These are phyloP conservation scores for Penicillium sp. DNA, from an alignment of 2,329 filamentous ascomycete species.

Conservation along the genomic window DNA sequence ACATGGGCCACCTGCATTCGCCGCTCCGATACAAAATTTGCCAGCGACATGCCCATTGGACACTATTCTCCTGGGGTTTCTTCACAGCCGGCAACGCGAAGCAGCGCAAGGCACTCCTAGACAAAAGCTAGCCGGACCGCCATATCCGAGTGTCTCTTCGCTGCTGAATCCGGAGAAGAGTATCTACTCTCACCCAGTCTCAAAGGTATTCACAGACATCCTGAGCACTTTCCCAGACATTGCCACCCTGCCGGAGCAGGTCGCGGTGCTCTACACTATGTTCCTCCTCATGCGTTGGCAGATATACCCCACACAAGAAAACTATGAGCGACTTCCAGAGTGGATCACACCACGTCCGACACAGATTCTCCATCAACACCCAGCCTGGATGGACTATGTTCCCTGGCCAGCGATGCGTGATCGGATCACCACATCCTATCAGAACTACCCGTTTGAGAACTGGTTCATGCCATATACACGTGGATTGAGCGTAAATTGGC, in stretches of 20 bases:
- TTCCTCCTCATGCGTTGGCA: slow-evolving; percentile 85
- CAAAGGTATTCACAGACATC: slow-evolving; percentile 82
- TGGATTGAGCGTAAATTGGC: slow-evolving; percentile 78
- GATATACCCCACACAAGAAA: slow-evolving; percentile 73
- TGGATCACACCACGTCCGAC: slow-evolving; percentile 67
- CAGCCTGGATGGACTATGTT: slow-evolving; percentile 78
- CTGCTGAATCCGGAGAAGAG: slow-evolving; percentile 69
- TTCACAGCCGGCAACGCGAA: slow-evolving; percentile 65
- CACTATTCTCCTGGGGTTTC: slow-evolving; percentile 74
- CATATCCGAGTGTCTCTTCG: slow-evolving; percentile 76
- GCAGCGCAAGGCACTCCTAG: slow-evolving; percentile 64
- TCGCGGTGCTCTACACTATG: slow-evolving; percentile 81
- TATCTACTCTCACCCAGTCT: slow-evolving; percentile 69
- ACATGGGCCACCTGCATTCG: slow-evolving; percentile 33
- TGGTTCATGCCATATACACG: slow-evolving; percentile 82
- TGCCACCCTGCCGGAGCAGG: slow-evolving; percentile 72
- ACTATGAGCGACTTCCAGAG: slow-evolving; percentile 72
- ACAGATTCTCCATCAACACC: slow-evolving; percentile 68
- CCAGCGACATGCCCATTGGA: slow-evolving; percentile 75
- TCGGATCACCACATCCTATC: slow-evolving; percentile 55
- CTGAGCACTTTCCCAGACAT: slow-evolving; percentile 80
- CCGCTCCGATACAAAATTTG: slow-evolving; percentile 57
- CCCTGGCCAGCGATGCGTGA: slow-evolving; percentile 79
- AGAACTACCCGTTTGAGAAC: slow-evolving; percentile 67
- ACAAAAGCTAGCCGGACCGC: slow-evolving; percentile 69